Conservation (phyloP, 2,329 filamentous ascomycete species). For the Ramularia endophylla region DNA sequence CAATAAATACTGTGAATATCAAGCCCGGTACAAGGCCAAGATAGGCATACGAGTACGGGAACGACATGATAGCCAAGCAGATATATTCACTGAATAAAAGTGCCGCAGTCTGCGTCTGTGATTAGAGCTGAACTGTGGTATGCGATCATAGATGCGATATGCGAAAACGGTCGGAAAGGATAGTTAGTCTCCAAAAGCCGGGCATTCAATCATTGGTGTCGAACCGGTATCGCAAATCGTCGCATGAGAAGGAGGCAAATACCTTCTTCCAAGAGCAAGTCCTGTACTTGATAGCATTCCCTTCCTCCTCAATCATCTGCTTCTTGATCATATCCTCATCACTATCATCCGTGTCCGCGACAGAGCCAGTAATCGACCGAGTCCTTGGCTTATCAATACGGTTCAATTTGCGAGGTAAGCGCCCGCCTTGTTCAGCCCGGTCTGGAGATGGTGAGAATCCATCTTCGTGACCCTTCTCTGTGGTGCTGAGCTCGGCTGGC, state of each 20-base stretch:
- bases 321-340: constrained; percentile 44
- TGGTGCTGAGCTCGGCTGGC: too few species aligned
- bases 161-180: not conserved
- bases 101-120: constrained; percentile 61
- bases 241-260: constrained; percentile 8
- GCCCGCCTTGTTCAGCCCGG: constrained; percentile 28
- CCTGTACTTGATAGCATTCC: constrained; percentile 79
- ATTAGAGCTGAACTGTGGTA: too few species aligned
- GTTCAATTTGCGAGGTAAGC: constrained; percentile 33
- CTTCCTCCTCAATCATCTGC: constrained; percentile 72
- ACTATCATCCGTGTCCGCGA: constrained; percentile 8
- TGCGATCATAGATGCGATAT: too few species aligned
- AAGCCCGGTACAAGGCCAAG: constrained; percentile 81
- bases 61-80: constrained; percentile 88
- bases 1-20: constrained; percentile 74
- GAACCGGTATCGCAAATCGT: too few species aligned
- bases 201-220: too few species aligned
- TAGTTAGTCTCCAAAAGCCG: not conserved
- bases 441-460: constrained; percentile 19
- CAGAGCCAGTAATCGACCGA: constrained; percentile 29
- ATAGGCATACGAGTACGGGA: constrained; percentile 86
- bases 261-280: constrained; percentile 93
- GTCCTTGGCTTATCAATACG: constrained; percentile 36
- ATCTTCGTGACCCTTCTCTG: constrained; percentile 21
- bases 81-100: constrained; percentile 95